These are phyloP conservation scores for Delonix regia DNA, from an alignment of 306 rosid species.

Conservation along the genomic window DNA sequence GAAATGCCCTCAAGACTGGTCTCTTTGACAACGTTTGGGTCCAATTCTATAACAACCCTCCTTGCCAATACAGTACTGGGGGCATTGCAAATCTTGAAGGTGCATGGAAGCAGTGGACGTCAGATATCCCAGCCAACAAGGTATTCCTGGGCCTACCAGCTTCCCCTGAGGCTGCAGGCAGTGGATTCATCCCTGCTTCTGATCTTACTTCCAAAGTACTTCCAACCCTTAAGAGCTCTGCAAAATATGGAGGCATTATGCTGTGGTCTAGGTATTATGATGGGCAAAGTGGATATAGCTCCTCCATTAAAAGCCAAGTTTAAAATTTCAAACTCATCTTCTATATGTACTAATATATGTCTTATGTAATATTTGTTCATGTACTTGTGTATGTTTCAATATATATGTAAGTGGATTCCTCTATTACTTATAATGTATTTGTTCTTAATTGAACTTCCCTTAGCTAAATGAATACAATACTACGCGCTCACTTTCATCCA, in stretches of 20 bases:
- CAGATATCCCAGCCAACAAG: neutral
- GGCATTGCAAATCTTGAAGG: neutral
- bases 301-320: neutral
- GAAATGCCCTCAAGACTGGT: neutral
- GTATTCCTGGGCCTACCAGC: neutral
- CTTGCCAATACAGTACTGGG: neutral
- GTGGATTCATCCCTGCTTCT: neutral
- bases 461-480: too few species aligned
- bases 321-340: neutral
- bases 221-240: neutral
- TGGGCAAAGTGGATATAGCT: neutral
- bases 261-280: slow-evolving; percentile 1
- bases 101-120: neutral
- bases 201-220: slow-evolving; percentile 1
- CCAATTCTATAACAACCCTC: neutral
- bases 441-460: too few species aligned
- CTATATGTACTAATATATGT: neutral
- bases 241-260: neutral
- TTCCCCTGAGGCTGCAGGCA: neutral
- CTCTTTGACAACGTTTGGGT: neutral
- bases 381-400: neutral
- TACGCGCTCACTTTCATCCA: too few species aligned
- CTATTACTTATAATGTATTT: too few species aligned
- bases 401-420: too few species aligned
- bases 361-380: neutral